These are phyloP conservation scores for Lachnellula subtilissima DNA, from an alignment of 2,329 filamentous ascomycete genomes.

Conservation along the genomic window DNA sequence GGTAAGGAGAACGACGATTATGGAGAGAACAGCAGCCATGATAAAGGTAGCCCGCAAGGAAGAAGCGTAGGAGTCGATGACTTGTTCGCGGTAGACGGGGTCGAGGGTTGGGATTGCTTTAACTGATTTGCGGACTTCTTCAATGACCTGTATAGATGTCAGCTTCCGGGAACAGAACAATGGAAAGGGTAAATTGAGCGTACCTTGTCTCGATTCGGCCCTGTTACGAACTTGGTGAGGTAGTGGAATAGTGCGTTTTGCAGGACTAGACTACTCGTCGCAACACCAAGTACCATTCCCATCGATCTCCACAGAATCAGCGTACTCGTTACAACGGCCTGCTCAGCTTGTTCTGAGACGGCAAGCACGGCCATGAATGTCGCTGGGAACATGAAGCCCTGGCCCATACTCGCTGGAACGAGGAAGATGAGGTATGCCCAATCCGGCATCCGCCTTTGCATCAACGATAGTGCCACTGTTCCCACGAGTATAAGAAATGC, in stretches of 20 bases:
- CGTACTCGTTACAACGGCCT: conserved; percentile 66
- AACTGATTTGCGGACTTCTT: conserved; percentile 48
- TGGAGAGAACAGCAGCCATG: conserved; percentile 41
- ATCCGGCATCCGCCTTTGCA: conserved; percentile 48
- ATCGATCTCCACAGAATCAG: conserved; percentile 67
- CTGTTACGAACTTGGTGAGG: conserved; percentile 54
- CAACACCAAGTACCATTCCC: conserved; percentile 69
- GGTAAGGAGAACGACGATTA: conserved; percentile 44
- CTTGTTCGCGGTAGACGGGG: conserved; percentile 46
- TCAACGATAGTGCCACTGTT: conserved; percentile 42
- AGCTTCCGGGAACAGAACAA: background rate
- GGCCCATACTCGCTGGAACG: conserved; percentile 51
- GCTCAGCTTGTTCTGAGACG: conserved; percentile 53
- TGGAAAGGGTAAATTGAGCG: background rate
- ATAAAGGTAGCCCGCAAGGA: conserved; percentile 43
- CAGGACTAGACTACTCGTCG: conserved; percentile 64
- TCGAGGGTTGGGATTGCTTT: conserved; percentile 45
- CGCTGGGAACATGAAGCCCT: conserved; percentile 61
- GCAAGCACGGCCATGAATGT: conserved; percentile 60
- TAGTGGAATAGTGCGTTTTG: conserved; percentile 64
- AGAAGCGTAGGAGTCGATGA: conserved; percentile 50
- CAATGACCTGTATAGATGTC: conserved; percentile 39
- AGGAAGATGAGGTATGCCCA: conserved; percentile 52
- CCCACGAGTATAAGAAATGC: conserved; percentile 45
- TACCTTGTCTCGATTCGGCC: conserved; percentile 48